These are phyloP conservation scores for Leishmania turanica DNA, from an alignment of 208 protist species.

Conservation along the genomic window DNA sequence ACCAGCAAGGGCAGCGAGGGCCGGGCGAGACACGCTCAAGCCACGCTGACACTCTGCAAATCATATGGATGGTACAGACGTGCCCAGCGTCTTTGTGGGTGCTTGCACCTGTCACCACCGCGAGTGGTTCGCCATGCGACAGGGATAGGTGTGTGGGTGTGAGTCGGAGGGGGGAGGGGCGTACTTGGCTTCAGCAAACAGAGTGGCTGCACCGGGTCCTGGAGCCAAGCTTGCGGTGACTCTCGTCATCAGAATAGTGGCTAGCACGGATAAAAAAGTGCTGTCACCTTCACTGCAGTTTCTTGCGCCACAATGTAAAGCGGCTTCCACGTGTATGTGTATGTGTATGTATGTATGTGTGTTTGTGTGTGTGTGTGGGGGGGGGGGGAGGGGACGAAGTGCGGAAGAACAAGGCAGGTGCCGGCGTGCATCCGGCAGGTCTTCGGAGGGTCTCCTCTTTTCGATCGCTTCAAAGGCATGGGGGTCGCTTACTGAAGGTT, in stretches of 20 bases:
- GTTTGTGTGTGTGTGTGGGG: too few species aligned
- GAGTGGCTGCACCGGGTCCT: not conserved
- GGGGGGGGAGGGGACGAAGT: too few species aligned
- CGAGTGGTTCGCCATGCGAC: not conserved
- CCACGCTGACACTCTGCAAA: not conserved
- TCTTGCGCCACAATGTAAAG: not conserved
- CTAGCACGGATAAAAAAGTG: not conserved
- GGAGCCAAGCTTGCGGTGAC: too few species aligned
- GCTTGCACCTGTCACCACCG: not conserved
- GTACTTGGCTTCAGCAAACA: not conserved
- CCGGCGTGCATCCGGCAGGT: not conserved
- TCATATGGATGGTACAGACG: not conserved
- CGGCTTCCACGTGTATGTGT: not conserved
- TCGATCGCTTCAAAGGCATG: not conserved
- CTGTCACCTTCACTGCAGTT: not conserved
- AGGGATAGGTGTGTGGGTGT: not conserved
- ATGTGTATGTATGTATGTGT: too few species aligned
- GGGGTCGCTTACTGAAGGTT: not conserved
- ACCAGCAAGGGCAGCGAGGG: not conserved
- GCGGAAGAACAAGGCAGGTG: not conserved
- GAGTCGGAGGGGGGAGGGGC: too few species aligned
- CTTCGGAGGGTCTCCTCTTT: not conserved
- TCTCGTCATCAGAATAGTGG: not conserved
- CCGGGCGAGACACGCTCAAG: not conserved
- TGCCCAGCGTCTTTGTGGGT: not conserved